Evolutionary conservation across 2,329 filamentous ascomycete species (phyloP).

Genomic region (Sporothrix humicola): DNA sequence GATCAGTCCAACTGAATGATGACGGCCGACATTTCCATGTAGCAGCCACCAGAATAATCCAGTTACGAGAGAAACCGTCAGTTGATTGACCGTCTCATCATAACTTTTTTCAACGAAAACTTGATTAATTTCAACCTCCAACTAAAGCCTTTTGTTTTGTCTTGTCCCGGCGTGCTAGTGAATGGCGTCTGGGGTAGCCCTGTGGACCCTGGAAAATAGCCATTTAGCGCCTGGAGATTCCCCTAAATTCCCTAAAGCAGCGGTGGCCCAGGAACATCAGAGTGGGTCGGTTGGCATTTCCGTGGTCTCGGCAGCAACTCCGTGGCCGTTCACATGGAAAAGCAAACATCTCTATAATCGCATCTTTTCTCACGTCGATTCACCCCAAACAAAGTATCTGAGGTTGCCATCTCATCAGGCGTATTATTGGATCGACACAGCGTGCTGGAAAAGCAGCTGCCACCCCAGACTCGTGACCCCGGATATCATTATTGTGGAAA

Average conservation of each 20-base stretch:
- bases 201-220: background rate
- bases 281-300: conserved; percentile 12
- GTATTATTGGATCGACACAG: background rate
- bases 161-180: too few species aligned
- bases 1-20: too few species aligned
- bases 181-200: background rate
- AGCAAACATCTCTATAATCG: background rate
- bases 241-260: background rate
- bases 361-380: background rate
- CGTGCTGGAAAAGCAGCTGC: background rate
- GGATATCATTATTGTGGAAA: background rate
- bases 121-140: too few species aligned
- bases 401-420: background rate
- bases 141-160: background rate
- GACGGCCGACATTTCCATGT: too few species aligned
- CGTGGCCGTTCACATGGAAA: background rate
- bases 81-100: too few species aligned
- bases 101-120: too few species aligned
- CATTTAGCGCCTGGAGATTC: background rate
- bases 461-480: background rate
- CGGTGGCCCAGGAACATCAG: background rate
- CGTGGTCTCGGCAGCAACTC: conserved; percentile 8
- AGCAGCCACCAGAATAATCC: background rate
- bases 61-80: background rate
- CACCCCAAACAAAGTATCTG: background rate